Conservation (phyloP, 2,329 filamentous ascomycete genomes). For the Trichoderma simmonsii region DNA sequence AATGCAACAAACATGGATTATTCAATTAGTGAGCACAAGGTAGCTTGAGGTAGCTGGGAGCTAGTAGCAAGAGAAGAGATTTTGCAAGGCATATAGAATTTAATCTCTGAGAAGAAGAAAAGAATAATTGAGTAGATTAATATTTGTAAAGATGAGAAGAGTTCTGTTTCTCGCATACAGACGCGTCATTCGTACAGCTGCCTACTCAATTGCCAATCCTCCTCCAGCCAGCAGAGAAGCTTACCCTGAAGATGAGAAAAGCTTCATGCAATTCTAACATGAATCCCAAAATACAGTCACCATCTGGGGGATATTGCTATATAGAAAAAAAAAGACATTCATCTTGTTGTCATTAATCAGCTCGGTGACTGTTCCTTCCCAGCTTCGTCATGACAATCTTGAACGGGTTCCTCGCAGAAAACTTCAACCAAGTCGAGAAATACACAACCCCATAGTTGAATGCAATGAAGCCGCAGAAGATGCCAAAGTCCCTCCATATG, state of each 20-base stretch:
- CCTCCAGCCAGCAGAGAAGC: neutral
- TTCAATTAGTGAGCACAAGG: neutral
- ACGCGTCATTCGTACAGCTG: neutral
- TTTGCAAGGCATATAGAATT: too few relatives aligned
- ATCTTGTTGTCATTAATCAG: neutral
- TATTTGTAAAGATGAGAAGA: neutral
- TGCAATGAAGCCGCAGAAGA: constrained; percentile 60
- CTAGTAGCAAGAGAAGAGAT: neutral
- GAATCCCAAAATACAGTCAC: neutral
- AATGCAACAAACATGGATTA: neutral
- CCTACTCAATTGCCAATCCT: neutral
- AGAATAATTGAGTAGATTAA: neutral
- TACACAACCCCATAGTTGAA: constrained; percentile 56
- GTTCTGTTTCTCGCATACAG: neutral
- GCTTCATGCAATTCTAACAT: neutral
- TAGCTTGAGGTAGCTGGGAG: neutral
- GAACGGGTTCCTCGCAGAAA: constrained; percentile 39
- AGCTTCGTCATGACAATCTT: constrained; percentile 19
- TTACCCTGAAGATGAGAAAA: neutral
- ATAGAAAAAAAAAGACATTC: neutral
- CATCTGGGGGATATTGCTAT: neutral
- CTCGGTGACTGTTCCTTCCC: neutral
- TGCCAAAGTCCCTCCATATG: constrained; percentile 65
- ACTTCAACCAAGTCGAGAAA: constrained; percentile 39
- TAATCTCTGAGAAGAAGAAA: neutral